A percentile compares a stretch with the other conserved stretches of the same genome.
phyloP scores from a whole-genome alignment of 257 asterid species.

The Primulina tabacum region DNA sequence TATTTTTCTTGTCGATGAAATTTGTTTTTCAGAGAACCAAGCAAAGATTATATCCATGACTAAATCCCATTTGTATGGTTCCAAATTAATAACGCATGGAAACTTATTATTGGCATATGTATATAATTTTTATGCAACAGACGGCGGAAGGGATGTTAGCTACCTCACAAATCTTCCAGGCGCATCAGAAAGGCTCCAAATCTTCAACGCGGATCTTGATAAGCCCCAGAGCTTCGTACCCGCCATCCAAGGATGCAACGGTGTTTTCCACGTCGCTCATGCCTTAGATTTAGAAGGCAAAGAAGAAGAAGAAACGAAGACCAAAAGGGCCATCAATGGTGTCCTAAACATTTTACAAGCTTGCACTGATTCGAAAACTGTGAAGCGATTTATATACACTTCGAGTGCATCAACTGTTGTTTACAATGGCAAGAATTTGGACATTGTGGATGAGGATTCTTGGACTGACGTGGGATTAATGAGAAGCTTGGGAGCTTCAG shows the following conservation, averaged over 20 bases:
- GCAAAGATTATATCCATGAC: no score
- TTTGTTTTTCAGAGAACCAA: no score
- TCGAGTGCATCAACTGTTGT: constrained; percentile 12
- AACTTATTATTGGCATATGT: no score
- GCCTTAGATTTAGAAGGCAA: neutral
- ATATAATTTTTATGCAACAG: neutral
- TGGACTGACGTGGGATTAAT: constrained; percentile 10
- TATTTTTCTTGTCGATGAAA: no score
- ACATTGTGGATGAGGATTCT: constrained; percentile 4
- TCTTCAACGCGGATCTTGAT: constrained; percentile 18
- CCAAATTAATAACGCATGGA: no score
- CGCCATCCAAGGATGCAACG: constrained; percentile 16
- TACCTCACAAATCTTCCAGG: constrained; percentile 19
- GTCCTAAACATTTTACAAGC: constrained; percentile 13
- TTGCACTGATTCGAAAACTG: constrained; percentile 19
- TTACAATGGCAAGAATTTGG: neutral
- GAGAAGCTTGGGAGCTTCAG: neutral
- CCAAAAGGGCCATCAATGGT: neutral
- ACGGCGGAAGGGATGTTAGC: neutral
- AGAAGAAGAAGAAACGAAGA: neutral
- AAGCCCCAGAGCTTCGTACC: constrained; percentile 15
- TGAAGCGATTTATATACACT: constrained; percentile 19
- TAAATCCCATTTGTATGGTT: no score
- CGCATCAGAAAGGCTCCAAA: constrained; percentile 22
- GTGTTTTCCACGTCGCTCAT: constrained; percentile 23